Evolutionary conservation across 192 early-diverging fungal species (phyloP).

Genomic region (Backusella tarrabulga): DNA sequence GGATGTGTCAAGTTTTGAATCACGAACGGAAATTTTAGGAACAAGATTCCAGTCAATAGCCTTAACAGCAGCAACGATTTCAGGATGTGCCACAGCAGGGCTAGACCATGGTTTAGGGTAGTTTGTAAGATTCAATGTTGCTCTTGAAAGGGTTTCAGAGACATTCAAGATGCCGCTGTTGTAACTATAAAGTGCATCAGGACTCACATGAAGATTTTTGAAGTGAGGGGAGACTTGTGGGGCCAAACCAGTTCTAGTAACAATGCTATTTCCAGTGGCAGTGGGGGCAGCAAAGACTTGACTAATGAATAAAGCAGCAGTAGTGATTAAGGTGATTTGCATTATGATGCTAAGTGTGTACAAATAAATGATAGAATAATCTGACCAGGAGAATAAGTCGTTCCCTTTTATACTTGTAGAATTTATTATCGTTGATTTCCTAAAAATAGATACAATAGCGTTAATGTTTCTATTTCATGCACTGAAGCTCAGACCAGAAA

Average conservation of each 20-base stretch:
- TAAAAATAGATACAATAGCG: neutral
- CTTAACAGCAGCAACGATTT: slow-evolving; percentile 40
- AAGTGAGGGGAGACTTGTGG: slow-evolving; percentile 15
- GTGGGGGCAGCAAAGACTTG: slow-evolving; percentile 5
- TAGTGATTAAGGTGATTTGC: slow-evolving; percentile 8
- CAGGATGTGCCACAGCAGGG: slow-evolving; percentile 30
- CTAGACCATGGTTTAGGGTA: slow-evolving; percentile 33
- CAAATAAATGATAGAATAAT: neutral
- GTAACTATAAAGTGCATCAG: slow-evolving; percentile 16
- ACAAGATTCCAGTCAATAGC: slow-evolving; percentile 39
- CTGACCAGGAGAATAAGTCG: neutral
- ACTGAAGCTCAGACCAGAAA: neutral
- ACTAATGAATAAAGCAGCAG: neutral
- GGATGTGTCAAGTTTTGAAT: neutral
- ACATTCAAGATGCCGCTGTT: slow-evolving; percentile 17
- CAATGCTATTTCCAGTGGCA: neutral
- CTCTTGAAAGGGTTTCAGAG: neutral
- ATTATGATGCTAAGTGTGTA: neutral
- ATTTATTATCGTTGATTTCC: neutral
- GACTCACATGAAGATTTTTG: slow-evolving; percentile 16
- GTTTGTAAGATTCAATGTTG: slow-evolving; percentile 8
- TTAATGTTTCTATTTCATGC: neutral
- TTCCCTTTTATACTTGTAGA: neutral
- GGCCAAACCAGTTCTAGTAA: neutral
- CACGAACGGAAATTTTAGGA: slow-evolving; percentile 25